phyloP scores from a whole-genome alignment of 495 filamentous ascomycete genomes.

The Alectoria sarmentosa region DNA sequence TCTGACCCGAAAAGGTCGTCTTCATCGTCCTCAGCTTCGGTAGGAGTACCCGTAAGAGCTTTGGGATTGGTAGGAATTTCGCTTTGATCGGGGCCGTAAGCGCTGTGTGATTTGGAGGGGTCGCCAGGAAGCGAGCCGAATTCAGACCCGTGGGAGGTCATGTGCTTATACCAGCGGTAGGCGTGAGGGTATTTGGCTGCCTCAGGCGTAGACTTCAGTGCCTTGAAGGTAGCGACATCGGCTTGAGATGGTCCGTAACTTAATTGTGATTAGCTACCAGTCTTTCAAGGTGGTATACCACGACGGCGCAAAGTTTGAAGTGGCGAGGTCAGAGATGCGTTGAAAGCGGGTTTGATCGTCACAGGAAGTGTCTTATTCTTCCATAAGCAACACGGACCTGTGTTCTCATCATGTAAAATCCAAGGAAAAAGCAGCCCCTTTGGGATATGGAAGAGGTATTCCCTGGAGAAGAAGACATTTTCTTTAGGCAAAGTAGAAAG shows the following conservation, averaged over 20 bases:
- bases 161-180: constrained; percentile 98
- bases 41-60: constrained; percentile 63
- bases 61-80: constrained; percentile 71
- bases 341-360: no score
- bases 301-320: background rate
- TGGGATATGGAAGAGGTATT: background rate
- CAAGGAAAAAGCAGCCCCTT: constrained; percentile 18
- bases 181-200: constrained; percentile 85
- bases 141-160: constrained; percentile 80
- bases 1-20: constrained; percentile 84
- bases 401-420: constrained; percentile 71
- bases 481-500: background rate
- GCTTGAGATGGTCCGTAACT: constrained; percentile 88
- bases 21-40: constrained; percentile 64
- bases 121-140: constrained; percentile 90
- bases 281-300: background rate
- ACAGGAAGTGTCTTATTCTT: constrained; percentile 90
- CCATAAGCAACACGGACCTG: constrained; percentile 99
- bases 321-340: constrained; percentile 69
- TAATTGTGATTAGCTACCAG: constrained; percentile 30
- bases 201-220: constrained; percentile 65
- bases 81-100: constrained; percentile 80
- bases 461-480: background rate
- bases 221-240: constrained; percentile 92
- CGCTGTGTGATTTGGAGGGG: constrained; percentile 74